Evolutionary conservation across 805 yeast genomes (phyloP).

Genomic region (Saccharomycopsis amapae): DNA sequence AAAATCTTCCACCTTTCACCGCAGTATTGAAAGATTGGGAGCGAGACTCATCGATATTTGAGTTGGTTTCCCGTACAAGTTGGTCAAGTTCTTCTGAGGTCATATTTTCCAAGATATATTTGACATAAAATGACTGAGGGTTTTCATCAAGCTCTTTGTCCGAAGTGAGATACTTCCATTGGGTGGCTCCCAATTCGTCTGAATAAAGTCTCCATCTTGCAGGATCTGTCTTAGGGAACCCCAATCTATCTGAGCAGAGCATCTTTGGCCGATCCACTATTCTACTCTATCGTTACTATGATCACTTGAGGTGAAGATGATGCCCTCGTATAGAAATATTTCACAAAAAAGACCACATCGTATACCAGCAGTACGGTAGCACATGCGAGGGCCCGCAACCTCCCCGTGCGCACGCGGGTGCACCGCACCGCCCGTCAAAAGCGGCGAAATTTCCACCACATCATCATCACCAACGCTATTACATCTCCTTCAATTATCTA

Average conservation of each 20-base stretch:
- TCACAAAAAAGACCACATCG: too few relatives aligned
- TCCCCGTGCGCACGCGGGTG: too few relatives aligned
- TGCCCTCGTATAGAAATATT: too few relatives aligned
- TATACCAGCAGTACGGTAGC: too few relatives aligned
- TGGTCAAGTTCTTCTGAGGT: constrained; percentile 24
- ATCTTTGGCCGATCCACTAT: too few relatives aligned
- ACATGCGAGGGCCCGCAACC: too few relatives aligned
- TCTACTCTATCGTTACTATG: too few relatives aligned
- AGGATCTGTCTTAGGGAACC: constrained; percentile 62
- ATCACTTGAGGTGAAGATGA: too few relatives aligned
- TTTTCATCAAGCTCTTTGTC: constrained; percentile 35
- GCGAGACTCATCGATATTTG: constrained; percentile 31
- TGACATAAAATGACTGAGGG: constrained; percentile 45
- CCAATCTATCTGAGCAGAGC: constrained; percentile 43
- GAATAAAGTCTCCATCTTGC: constrained; percentile 67
- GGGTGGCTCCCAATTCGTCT: constrained; percentile 66
- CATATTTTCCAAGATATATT: constrained; percentile 32
- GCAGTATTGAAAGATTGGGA: constrained; percentile 51
- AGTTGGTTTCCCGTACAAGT: constrained; percentile 21
- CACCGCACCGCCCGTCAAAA: too few relatives aligned
- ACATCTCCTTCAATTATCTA: too few relatives aligned
- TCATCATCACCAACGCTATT: too few relatives aligned
- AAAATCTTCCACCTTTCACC: constrained; percentile 65
- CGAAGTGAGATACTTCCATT: constrained; percentile 61
- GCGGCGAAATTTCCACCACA: too few relatives aligned